A percentile compares a stretch with the other conserved stretches of the same genome.
Conservation (phyloP, 2,329 filamentous ascomycete genomes). For the Blastomyces gilchristii region DNA sequence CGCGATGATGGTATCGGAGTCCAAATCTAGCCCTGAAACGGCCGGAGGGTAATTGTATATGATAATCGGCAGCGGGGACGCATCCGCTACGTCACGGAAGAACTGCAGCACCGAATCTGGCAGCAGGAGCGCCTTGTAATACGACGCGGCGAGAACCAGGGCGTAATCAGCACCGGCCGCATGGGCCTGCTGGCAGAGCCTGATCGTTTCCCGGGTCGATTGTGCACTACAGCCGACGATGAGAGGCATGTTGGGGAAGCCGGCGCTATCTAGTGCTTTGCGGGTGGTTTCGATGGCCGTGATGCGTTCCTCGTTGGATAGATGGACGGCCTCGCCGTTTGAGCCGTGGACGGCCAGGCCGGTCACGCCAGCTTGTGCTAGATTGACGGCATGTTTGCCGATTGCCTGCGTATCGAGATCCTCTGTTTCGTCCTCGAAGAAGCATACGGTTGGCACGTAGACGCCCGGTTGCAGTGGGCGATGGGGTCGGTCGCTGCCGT, state of each 20-base stretch:
- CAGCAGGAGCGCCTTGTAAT: slow-evolving; percentile 69
- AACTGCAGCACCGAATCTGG: slow-evolving; percentile 63
- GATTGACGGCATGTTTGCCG: slow-evolving; percentile 67
- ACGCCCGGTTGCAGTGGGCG: slow-evolving; percentile 11
- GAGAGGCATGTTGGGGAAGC: slow-evolving; percentile 64
- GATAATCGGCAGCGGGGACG: slow-evolving; percentile 62
- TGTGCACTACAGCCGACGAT: slow-evolving; percentile 74
- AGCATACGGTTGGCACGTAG: slow-evolving; percentile 53
- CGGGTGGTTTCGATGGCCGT: slow-evolving; percentile 67
- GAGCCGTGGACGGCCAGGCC: slow-evolving; percentile 81
- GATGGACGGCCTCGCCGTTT: slow-evolving; percentile 81
- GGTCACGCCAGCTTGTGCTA: slow-evolving; percentile 65
- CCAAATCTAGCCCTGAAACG: slow-evolving; percentile 78
- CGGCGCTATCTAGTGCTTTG: slow-evolving; percentile 72
- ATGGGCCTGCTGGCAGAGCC: slow-evolving; percentile 57
- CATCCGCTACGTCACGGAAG: slow-evolving; percentile 65
- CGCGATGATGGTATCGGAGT: slow-evolving; percentile 73
- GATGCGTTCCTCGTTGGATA: slow-evolving; percentile 65
- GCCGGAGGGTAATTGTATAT: slow-evolving; percentile 88
- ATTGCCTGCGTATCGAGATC: slow-evolving; percentile 72
- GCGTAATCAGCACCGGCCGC: slow-evolving; percentile 68
- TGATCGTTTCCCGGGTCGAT: slow-evolving; percentile 67
- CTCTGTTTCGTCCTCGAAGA: slow-evolving; percentile 74
- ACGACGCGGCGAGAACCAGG: slow-evolving; percentile 68
- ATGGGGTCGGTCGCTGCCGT: slow-evolving; percentile 1